These are phyloP conservation scores for Hypocrella siamensis DNA, from an alignment of 2,329 filamentous ascomycete species.

Conservation along the genomic window DNA sequence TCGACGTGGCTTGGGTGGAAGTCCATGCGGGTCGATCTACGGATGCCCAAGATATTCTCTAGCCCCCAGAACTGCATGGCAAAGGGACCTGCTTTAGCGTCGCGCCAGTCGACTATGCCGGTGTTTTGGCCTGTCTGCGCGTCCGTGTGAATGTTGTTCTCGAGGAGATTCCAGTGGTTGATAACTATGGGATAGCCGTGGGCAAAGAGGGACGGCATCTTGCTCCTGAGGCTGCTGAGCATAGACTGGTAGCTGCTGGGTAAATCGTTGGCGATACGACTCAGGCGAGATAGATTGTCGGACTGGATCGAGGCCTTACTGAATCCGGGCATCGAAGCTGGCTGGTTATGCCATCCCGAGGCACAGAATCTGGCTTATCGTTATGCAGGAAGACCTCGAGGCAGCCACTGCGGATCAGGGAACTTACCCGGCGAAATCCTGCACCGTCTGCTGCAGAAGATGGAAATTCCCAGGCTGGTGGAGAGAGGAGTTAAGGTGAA, in stretches of 20 bases:
- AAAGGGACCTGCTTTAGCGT: constrained; percentile 10
- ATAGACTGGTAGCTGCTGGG: constrained; percentile 1
- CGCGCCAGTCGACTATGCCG: constrained; percentile 12
- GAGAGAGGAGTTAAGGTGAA: constrained; percentile 1
- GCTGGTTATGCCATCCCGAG: constrained; percentile 5
- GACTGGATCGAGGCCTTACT: constrained; percentile 1
- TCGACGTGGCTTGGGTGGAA: constrained; percentile 1
- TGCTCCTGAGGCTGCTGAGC: constrained; percentile 1
- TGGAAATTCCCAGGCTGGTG: constrained; percentile 1
- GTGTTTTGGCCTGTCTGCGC: constrained; percentile 9
- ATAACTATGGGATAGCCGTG: constrained; percentile 6
- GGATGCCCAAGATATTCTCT: constrained; percentile 4
- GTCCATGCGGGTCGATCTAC: constrained; percentile 1
- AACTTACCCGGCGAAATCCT: constrained; percentile 3
- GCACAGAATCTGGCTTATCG: constrained; percentile 6
- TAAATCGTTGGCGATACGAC: constrained; percentile 2
- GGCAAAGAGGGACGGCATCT: constrained; percentile 3
- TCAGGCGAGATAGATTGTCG: constrained; percentile 2
- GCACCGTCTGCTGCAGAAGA: constrained; percentile 2
- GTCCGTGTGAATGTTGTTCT: constrained; percentile 13
- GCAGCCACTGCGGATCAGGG: not conserved
- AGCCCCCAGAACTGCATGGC: constrained; percentile 10
- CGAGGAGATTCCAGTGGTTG: constrained; percentile 11
- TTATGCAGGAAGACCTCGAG: not conserved
- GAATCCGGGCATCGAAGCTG: not conserved